Evolutionary conservation across 2,329 filamentous ascomycete species (phyloP).

Genomic region (Aspergillus sojae): DNA sequence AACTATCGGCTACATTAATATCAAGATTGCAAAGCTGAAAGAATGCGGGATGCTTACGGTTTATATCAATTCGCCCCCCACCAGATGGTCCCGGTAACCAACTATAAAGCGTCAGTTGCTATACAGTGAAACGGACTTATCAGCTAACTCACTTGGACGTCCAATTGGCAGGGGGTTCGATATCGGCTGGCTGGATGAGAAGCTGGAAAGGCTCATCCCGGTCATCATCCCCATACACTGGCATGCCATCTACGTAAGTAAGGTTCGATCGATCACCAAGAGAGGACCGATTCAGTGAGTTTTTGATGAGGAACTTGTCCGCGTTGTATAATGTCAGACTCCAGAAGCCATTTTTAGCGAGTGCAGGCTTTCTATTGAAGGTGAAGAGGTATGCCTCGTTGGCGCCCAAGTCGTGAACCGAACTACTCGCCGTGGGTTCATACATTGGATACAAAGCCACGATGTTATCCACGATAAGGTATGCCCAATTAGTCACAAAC

Average conservation of each 20-base stretch:
- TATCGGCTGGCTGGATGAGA: conserved; percentile 29
- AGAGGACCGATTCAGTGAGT: conserved; percentile 25
- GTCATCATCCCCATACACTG: conserved; percentile 12
- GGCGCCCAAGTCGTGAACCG: neutral
- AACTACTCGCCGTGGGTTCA: too few species aligned
- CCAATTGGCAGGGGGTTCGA: conserved; percentile 30
- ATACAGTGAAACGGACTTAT: neutral
- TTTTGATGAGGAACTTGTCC: conserved; percentile 26
- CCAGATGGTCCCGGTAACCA: neutral
- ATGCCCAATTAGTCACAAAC: too few species aligned
- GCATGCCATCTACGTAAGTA: conserved; percentile 27
- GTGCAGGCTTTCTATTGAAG: conserved; percentile 25
- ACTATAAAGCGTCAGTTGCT: neutral
- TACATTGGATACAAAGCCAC: too few species aligned
- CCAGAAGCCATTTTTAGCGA: conserved; percentile 28
- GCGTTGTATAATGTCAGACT: conserved; percentile 30
- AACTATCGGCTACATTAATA: neutral
- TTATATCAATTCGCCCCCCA: neutral
- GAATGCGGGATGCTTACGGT: neutral
- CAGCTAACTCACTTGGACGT: conserved; percentile 11
- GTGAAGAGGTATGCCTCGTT: conserved; percentile 25
- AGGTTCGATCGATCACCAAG: conserved; percentile 30
- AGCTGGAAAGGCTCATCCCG: conserved; percentile 25
- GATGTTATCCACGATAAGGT: too few species aligned
- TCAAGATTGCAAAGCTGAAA: neutral